Evolutionary conservation across 2,329 filamentous ascomycete genomes (phyloP).

Genomic region (Xylaria sp.): DNA sequence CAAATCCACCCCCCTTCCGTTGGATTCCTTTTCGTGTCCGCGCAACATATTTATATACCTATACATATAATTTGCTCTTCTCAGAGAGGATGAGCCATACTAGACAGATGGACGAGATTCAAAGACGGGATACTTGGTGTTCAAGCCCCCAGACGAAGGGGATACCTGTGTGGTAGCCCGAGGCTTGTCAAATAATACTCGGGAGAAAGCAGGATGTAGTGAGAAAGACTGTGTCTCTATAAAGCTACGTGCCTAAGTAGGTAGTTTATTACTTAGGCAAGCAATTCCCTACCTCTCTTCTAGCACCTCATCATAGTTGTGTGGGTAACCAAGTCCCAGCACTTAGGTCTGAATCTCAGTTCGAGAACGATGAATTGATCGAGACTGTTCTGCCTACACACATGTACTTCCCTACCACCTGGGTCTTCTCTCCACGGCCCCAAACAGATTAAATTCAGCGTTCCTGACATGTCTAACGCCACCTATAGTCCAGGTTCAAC

Average conservation of each 20-base stretch:
- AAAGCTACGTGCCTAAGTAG: neutral
- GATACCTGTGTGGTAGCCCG: neutral
- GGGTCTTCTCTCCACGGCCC: neutral
- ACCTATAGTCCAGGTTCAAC: neutral
- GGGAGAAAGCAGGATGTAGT: neutral
- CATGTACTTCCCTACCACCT: neutral
- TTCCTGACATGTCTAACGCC: no score
- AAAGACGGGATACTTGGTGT: neutral
- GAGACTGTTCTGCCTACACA: neutral
- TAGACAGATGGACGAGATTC: neutral
- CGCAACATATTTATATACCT: neutral
- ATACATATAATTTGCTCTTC: neutral
- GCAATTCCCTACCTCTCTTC: no score
- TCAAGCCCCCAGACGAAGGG: neutral
- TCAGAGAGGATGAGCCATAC: neutral
- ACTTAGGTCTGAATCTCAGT: neutral
- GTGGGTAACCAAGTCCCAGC: neutral
- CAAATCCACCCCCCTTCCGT: neutral
- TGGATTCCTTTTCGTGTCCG: neutral
- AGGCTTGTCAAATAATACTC: neutral
- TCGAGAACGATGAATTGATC: neutral
- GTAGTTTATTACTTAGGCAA: neutral
- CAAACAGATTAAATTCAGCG: no score
- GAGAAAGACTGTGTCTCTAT: neutral
- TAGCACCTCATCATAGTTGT: no score